Evolutionary conservation across 192 early-diverging fungal species (phyloP), one percentile per base, ranked within the genome.

Genomic region (Coemansia nantahalensis): DNA sequence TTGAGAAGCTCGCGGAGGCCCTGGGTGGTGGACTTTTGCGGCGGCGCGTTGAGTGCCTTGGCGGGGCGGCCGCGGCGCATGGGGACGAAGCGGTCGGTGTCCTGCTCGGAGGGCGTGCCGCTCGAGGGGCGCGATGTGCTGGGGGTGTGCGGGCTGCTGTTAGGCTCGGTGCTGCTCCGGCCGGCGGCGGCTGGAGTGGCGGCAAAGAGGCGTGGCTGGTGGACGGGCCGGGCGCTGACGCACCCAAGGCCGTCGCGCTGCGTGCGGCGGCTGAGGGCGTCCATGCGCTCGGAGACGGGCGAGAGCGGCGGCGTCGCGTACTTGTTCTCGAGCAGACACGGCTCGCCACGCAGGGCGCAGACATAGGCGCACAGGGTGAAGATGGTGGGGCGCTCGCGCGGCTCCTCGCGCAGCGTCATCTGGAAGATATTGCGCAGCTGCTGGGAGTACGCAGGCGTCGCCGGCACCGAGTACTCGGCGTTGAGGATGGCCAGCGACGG

Each of bases 11-110:
- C n/a, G n/a, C n/a, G n/a, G n/a, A n/a, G n/a, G n/a, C n/a, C n/a
- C n/a, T n/a, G n/a, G n/a, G n/a, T n/a, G n/a, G n/a, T n/a, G n/a
- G n/a, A n/a, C n/a, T n/a, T n/a, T n/a, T n/a, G n/a, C 26, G 26
- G 26, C 26, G 26, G 26, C 26, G 26, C 7, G 26, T 7, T 28
- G 36, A 28, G 35, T 23, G 43, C 49, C 14, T 54, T 67, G 11
- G 80, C 74, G n/a, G 93, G 93, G 7, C 94, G 80, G 30, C 94
- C 94, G 32, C 94, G 83, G 4, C 94, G 83, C 94, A 97, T 97
- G 0, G 92, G 91, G 30, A 79, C 77, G 49, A 89, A 82, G 18
- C 60, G 61, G 28, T 49, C 59, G 22, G 55, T 58, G 40, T 66
- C 70, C 59, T 49, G 75, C 78, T 57, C 81, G n/a, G 51, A 65